Evolutionary conservation across 306 rosid species (phyloP).

Genomic region (Cucurbita argyrosperma): DNA sequence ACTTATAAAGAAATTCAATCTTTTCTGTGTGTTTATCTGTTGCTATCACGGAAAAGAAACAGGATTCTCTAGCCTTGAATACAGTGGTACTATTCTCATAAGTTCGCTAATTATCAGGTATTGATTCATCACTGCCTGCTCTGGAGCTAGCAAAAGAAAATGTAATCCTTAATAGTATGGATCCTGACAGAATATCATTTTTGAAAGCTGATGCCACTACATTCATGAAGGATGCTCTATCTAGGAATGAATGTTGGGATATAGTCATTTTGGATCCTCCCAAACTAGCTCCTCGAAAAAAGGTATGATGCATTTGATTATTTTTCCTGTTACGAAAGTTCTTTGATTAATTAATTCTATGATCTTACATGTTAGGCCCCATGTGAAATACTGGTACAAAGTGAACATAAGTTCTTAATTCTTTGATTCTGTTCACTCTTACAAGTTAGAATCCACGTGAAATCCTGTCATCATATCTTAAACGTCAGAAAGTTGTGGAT

Average conservation of each 20-base stretch:
- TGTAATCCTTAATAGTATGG: conserved; percentile 54
- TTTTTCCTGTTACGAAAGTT: too few species aligned
- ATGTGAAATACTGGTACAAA: background rate
- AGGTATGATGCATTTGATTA: conserved; percentile 23
- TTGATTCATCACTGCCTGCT: conserved; percentile 67
- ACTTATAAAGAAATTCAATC: too few species aligned
- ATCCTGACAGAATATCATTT: conserved; percentile 56
- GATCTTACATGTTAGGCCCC: background rate
- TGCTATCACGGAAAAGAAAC: too few species aligned
- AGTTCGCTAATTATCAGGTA: conserved; percentile 28
- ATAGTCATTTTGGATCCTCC: conserved; percentile 84
- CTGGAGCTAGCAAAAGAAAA: conserved; percentile 85
- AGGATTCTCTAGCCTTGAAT: background rate
- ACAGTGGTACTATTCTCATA: background rate
- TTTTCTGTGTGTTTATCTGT: too few species aligned
- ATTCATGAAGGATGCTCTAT: conserved; percentile 73
- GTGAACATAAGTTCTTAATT: background rate
- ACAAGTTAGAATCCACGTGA: background rate
- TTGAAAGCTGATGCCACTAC: conserved; percentile 54
- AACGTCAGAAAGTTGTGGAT: background rate
- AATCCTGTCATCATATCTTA: background rate
- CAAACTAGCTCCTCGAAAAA: conserved; percentile 74
- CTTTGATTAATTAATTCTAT: background rate
- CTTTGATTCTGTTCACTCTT: background rate
- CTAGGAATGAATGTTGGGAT: conserved; percentile 69